These are phyloP conservation scores for Stenocarpella maydis DNA, from an alignment of 2,329 filamentous ascomycete species.

Conservation along the genomic window DNA sequence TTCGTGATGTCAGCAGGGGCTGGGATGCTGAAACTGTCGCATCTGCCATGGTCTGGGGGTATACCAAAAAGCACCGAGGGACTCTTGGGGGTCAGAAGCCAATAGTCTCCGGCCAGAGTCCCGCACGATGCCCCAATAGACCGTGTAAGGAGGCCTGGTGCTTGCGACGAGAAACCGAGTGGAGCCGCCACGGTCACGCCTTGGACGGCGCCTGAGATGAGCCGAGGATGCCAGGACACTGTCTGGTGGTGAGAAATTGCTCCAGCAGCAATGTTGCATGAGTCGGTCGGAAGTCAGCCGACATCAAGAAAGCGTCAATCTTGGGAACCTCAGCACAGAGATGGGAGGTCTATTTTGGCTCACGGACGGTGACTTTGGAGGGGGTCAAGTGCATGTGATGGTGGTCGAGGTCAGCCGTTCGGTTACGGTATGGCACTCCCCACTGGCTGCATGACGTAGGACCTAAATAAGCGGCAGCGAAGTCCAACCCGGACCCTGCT, in stretches of 20 bases:
- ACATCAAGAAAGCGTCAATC: no score
- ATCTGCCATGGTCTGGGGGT: neutral
- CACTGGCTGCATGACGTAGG: neutral
- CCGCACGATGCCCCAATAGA: neutral
- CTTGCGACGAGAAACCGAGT: neutral
- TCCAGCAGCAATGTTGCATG: neutral
- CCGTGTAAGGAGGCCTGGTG: neutral
- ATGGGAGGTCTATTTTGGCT: neutral
- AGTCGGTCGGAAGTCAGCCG: neutral
- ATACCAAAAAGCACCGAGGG: no score
- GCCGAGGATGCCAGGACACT: neutral
- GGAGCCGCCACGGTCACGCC: constrained; percentile 19
- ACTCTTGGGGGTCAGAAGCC: no score
- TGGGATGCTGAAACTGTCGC: neutral
- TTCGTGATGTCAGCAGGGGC: constrained; percentile 19
- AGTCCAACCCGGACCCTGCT: neutral
- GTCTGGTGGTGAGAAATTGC: neutral
- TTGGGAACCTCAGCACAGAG: neutral
- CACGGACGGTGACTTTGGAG: neutral
- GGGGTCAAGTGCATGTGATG: constrained; percentile 11
- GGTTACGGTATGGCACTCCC: neutral
- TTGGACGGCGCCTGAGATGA: constrained; percentile 11
- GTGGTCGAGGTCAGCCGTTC: neutral
- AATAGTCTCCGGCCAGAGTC: neutral
- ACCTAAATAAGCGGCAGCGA: neutral